phyloP scores from a whole-genome alignment of 2,329 filamentous ascomycete genomes.

The Microascus cirrosus region DNA sequence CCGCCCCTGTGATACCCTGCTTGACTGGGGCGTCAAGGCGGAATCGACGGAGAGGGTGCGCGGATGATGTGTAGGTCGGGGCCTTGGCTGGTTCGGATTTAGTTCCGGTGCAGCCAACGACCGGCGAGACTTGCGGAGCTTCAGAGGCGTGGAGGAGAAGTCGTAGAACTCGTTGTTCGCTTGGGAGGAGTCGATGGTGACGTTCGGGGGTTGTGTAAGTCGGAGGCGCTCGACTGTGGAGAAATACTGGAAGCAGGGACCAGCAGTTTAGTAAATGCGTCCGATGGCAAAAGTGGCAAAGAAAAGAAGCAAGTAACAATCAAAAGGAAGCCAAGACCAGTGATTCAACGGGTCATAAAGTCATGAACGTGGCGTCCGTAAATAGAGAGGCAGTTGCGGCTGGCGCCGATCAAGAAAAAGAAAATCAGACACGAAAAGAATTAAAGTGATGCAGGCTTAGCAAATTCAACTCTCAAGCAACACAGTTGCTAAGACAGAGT shows the following conservation, averaged over 20 bases:
- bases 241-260: slow-evolving; percentile 47
- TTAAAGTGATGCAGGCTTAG: neutral
- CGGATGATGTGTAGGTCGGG: slow-evolving; percentile 1
- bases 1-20: neutral
- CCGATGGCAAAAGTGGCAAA: neutral
- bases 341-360: neutral
- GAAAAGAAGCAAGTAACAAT: neutral
- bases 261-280: neutral
- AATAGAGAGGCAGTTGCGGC: neutral
- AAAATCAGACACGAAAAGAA: neutral
- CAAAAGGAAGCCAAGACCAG: neutral
- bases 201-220: slow-evolving; percentile 31
- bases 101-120: neutral
- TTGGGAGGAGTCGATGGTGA: slow-evolving; percentile 17
- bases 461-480: neutral
- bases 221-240: slow-evolving; percentile 60
- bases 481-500: neutral
- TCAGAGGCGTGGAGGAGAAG: neutral
- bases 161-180: slow-evolving; percentile 3
- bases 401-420: neutral
- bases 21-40: neutral
- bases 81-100: neutral
- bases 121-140: slow-evolving; percentile 1
- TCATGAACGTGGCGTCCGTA: neutral
- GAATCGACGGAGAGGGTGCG: slow-evolving; percentile 3